phyloP scores from a whole-genome alignment of 139 green algal species.

The Chlorella sp. region DNA sequence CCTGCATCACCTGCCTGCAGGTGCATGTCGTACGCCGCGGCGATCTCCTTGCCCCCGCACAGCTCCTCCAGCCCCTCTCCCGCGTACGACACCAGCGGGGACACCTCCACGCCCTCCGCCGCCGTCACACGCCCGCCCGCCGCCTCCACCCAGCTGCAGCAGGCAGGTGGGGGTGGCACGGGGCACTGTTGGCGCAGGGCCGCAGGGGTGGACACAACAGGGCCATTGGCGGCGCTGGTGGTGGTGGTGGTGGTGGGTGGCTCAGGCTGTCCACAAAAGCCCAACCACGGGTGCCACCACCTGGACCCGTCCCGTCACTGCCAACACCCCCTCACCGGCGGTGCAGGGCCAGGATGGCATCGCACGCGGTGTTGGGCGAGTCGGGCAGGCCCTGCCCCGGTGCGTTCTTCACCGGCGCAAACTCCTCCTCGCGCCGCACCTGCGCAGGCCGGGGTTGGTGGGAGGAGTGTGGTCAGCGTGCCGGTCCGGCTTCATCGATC shows the following conservation, averaged over 20 bases:
- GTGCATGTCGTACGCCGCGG: neutral
- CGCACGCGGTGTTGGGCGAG: slow-evolving; percentile 85
- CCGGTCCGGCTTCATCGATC: no score
- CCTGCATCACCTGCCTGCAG: slow-evolving; percentile 28
- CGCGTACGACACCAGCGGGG: slow-evolving; percentile 73
- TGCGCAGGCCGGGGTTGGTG: neutral
- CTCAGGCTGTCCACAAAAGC: no score
- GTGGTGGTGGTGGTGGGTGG: no score
- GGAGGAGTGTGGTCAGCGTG: neutral
- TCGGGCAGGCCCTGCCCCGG: slow-evolving; percentile 65
- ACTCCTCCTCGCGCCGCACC: slow-evolving; percentile 64
- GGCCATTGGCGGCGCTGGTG: neutral
- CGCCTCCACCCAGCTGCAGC: slow-evolving; percentile 21
- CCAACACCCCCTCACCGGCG: slow-evolving; percentile 33
- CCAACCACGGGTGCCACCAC: no score
- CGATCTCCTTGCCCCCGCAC: slow-evolving; percentile 40
- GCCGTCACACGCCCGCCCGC: slow-evolving; percentile 47
- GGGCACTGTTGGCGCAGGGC: neutral
- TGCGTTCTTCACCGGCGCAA: slow-evolving; percentile 94
- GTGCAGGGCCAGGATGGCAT: slow-evolving; percentile 76
- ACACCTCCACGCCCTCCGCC: slow-evolving; percentile 73
- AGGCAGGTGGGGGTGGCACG: no score
- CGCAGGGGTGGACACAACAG: neutral
- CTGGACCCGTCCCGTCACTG: neutral
- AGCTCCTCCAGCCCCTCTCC: slow-evolving; percentile 75